These are phyloP conservation scores for Podospora didyma DNA, from an alignment of 495 filamentous ascomycete genomes.

Conservation along the genomic window DNA sequence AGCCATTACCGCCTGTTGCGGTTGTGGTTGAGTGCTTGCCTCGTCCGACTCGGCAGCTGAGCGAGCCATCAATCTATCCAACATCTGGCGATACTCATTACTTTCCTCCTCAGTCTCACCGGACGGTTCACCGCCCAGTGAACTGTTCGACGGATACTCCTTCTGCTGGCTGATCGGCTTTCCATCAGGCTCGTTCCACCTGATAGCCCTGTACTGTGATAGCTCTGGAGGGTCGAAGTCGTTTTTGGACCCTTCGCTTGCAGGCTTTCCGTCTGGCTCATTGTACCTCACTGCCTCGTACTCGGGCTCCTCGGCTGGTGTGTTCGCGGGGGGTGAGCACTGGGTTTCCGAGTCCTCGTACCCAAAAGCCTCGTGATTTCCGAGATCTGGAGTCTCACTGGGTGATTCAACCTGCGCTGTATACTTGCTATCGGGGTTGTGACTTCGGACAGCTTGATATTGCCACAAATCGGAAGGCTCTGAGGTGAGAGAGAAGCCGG, in stretches of 20 bases:
- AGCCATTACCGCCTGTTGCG: neutral
- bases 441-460: constrained; percentile 8
- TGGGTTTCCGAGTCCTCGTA: constrained; percentile 27
- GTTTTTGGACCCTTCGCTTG: neutral
- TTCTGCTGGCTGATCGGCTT: neutral
- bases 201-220: constrained; percentile 2
- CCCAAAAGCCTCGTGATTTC: constrained; percentile 28
- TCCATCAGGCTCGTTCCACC: constrained; percentile 18
- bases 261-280: constrained; percentile 10
- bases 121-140: neutral
- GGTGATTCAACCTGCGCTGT: constrained; percentile 9
- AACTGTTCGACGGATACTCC: constrained; percentile 3
- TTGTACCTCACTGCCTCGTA: neutral
- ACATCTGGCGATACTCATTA: constrained; percentile 17
- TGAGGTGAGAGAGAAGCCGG: neutral
- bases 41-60: constrained; percentile 8
- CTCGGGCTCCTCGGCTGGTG: too few relatives aligned
- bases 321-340: neutral
- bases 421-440: constrained; percentile 1
- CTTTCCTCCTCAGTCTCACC: constrained; percentile 3
- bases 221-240: constrained; percentile 11
- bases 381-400: constrained; percentile 26
- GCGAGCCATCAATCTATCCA: constrained; percentile 21
- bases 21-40: too few relatives aligned
- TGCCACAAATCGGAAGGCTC: neutral